Conservation (phyloP, 805 yeast genomes). For the Starmerella bombicola region DNA sequence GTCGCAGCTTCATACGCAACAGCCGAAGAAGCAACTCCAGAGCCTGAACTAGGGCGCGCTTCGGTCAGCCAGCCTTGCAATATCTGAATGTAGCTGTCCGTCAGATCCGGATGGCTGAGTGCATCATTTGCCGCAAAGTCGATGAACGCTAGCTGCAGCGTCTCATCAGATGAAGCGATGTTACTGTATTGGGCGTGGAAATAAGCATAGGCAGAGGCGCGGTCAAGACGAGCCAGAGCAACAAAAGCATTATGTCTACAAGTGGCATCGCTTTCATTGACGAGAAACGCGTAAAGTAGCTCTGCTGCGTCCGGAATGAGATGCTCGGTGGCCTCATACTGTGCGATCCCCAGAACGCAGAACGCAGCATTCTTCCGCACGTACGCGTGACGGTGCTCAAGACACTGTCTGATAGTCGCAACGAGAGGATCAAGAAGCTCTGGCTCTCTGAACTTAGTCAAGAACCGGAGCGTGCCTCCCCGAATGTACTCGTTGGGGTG, state of each 20-base stretch:
- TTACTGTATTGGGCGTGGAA: conserved; percentile 55
- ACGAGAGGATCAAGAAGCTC: conserved; percentile 91
- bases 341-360: conserved; percentile 71
- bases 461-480: conserved; percentile 86
- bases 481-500: conserved; percentile 96
- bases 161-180: conserved; percentile 60
- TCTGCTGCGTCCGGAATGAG: conserved; percentile 94
- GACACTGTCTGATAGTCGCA: conserved; percentile 79
- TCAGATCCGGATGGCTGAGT: conserved; percentile 46
- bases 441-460: conserved; percentile 81
- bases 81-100: conserved; percentile 57
- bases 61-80: conserved; percentile 48
- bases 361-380: conserved; percentile 95
- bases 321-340: conserved; percentile 55
- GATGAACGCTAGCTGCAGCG: conserved; percentile 76
- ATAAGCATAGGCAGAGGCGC: conserved; percentile 73
- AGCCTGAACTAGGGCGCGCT: conserved; percentile 32
- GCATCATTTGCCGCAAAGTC: conserved; percentile 86
- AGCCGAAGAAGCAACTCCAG: conserved; percentile 7
- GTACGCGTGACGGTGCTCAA: conserved; percentile 94
- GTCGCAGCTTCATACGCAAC: conserved; percentile 89
- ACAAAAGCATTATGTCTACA: conserved; percentile 93
- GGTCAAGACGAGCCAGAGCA: conserved; percentile 66
- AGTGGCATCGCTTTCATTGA: conserved; percentile 78
- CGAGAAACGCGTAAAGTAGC: conserved; percentile 56